phyloP scores from a whole-genome alignment of 2,329 filamentous ascomycete genomes.

The Chaetothyriales sp. region DNA sequence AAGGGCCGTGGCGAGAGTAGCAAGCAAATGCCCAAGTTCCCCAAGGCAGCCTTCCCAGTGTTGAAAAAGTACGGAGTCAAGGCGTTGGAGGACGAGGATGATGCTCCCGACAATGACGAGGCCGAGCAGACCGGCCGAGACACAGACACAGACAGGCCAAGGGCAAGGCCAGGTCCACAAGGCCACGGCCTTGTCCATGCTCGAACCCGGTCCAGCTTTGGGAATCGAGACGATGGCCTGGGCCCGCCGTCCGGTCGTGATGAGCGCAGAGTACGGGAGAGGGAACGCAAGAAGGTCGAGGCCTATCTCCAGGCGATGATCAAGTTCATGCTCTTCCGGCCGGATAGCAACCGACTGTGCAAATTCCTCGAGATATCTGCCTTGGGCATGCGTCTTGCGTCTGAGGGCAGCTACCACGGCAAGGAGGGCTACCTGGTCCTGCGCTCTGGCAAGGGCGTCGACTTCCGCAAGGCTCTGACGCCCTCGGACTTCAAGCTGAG shows the following conservation, averaged over 20 bases:
- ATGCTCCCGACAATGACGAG: conserved; percentile 33
- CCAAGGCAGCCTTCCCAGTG: conserved; percentile 77
- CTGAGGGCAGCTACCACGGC: conserved; percentile 91
- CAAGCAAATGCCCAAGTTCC: conserved; percentile 78
- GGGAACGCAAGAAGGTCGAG: conserved; percentile 72
- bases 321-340: conserved; percentile 87
- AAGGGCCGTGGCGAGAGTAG: conserved; percentile 53
- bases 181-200: conserved; percentile 44
- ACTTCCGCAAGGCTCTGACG: conserved; percentile 67
- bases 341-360: conserved; percentile 88
- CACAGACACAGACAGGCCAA: conserved; percentile 49
- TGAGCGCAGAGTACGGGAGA: conserved; percentile 42
- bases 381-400: conserved; percentile 78
- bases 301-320: conserved; percentile 88
- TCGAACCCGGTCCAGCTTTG: conserved; percentile 43
- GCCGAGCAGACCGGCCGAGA: conserved; percentile 42
- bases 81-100: conserved; percentile 61
- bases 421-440: conserved; percentile 94
- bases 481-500: conserved; percentile 59
- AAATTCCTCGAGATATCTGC: conserved; percentile 93
- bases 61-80: conserved; percentile 66
- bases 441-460: conserved; percentile 74
- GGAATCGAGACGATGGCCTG: conserved; percentile 26
- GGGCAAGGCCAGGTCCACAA: conserved; percentile 37
- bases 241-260: conserved; percentile 27